Conservation (phyloP, 208 protist species). For the Leishmania major region DNA sequence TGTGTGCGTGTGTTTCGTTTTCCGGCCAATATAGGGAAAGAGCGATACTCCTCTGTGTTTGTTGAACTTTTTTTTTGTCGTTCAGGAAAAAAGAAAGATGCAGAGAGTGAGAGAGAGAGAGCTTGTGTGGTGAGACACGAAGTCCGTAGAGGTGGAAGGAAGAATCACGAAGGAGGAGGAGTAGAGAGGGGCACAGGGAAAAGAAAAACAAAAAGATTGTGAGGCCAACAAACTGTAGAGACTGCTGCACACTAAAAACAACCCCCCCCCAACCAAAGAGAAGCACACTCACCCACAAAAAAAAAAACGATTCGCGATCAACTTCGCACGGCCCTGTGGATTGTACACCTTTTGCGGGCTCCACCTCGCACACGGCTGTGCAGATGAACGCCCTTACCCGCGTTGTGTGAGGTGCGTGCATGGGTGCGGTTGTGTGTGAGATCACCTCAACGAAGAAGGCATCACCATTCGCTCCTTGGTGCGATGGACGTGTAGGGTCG, state of each 20-base stretch:
- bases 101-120: background rate
- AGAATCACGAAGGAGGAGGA: background rate
- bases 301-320: constrained; percentile 2
- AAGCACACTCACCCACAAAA: background rate
- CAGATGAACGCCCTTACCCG: background rate
- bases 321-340: background rate
- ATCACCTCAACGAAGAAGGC: background rate
- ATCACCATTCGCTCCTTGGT: background rate
- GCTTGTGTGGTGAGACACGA: background rate
- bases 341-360: background rate
- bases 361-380: constrained; percentile 4
- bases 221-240: background rate
- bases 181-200: background rate
- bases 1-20: background rate
- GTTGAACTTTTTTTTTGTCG: no score
- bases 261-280: background rate
- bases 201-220: background rate
- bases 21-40: background rate
- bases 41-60: background rate
- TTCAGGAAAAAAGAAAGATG: background rate
- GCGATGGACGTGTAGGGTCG: background rate
- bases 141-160: background rate
- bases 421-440: background rate
- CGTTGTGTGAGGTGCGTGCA: background rate
- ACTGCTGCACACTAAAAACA: background rate